Evolutionary conservation across 2,329 filamentous ascomycete species (phyloP), one percentile per base, ranked within the genome.

Genomic region (Sporothrix globosa): DNA sequence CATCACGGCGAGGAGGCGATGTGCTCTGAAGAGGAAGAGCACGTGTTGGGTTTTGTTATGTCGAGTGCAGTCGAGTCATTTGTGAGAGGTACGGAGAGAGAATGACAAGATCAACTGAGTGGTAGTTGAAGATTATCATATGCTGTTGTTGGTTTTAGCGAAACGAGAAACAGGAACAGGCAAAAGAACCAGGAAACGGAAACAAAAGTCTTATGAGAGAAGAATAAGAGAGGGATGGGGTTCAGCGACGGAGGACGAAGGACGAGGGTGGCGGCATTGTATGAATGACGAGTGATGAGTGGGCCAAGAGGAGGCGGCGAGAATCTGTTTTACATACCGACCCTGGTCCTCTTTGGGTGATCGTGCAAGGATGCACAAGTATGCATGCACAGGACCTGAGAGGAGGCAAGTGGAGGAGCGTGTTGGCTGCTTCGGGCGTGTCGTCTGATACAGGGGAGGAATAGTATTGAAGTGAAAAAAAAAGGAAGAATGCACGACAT

Each of bases 1-100:
- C 77, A 77, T 78, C 21, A n/a, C 34, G 24, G 9, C 3, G 13
- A 41, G 24, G n/a, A 24, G 34, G 6, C 7, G 24, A 46, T 5
- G 56, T 24, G 58, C 58, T 50, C 24, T n/a, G 46, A 3, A 11
- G 19, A 17, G 27, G 63, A 39, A 39, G 44, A 39, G 46, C 27
- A 50, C 13, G 11, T 24, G 7, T 4, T 24, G 34, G 27, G 58
- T 6, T 0, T 27, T 39, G 46, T 39, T 39, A 30, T 39, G 30
- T 41, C 27, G 46, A 52, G 61, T 65, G 24, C n/a, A 30, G 44
- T n/a, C 5, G 44, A 50, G 21, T 27, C 44, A 50, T 50, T n/a
- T 14, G 41, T 11, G 58, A 56, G 24, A 50, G 41, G 44, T 1
- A 6, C 6, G 17, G 61, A n/a, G 27, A 34, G 14, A 48, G 30